Base-by-base conservation (phyloP, 164 flowering plant genomes). In the Aristolochia contorta region DNA sequence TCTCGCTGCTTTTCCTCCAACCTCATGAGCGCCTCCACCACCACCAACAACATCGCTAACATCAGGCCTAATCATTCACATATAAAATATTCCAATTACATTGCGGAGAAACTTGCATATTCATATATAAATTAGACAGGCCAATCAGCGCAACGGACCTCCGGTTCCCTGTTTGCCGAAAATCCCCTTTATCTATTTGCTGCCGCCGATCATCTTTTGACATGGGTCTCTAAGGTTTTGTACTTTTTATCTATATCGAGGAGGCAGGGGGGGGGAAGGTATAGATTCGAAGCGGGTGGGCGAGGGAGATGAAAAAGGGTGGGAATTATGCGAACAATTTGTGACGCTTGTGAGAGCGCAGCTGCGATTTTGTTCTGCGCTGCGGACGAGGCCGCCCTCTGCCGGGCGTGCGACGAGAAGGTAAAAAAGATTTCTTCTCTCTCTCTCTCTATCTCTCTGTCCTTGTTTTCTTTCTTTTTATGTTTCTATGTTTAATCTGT, bases 331-430 rank as follows among this genome's bases (percentile, higher is more conserved):
- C 84, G 89, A 74, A 80, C 85, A 22, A 74, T 87, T 67, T 87
- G 95, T 69, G 94, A 87, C 69, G 82, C 75, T 30, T 87, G 94
- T 59, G 91, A 84, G 77, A 77, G 80, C 59, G 85, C 88, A 19
- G 82, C 87, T 20, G 91, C 95, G 23, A 71, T 78, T 32, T 77
- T 81, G 59, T 87, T 87, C 74, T 87, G 94, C 43, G 86, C 94
- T 37, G 91, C 94, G 22, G 94, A 87, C 60, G 94, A 87, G 71
- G 94, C 94, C 15, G 90, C 94, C 56, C 88, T 87, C 37, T 87
- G 94, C 65, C 74, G 65, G 55, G 30, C 84, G 64, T 87, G 94
- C 61, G 90, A 87, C 58, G 65, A 62, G 20, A 53, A 62, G 65
- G 65, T 62, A 5, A 9, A 37, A n/a, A n/a, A n/a, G n/a, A 27